Base-by-base conservation (phyloP, 805 yeast species). In the Kodamaea hsintzibuensis region DNA sequence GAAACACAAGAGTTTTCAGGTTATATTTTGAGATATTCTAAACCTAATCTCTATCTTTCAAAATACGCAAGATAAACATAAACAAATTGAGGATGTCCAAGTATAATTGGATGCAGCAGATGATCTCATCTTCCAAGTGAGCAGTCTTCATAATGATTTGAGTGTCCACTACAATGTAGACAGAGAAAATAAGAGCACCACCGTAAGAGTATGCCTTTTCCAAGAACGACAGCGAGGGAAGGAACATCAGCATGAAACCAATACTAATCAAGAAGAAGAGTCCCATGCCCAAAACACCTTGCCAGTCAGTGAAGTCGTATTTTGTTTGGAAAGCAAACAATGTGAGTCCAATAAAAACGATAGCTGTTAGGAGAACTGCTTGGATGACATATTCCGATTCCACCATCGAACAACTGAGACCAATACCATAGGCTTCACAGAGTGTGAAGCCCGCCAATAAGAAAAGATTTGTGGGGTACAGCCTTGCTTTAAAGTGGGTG, bases 1-100 rank as follows among this genome's bases (percentile, higher is more conserved):
- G 35, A 12, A 30, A 5, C 8, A 3, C n/a, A n/a, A n/a, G n/a
- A n/a, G n/a, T n/a, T n/a, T n/a, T n/a, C n/a, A n/a, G n/a, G n/a
- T n/a, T n/a, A n/a, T n/a, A n/a, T n/a, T n/a, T n/a, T n/a, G n/a
- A n/a, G n/a, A n/a, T n/a, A n/a, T n/a, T n/a, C n/a, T n/a, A n/a
- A n/a, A n/a, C 22, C 12, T 17, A 40, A 48, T 55, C 42, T 37
- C 59, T 51, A 49, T 62, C 62, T 18, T 77, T 72, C 60, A 89
- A 71, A 42, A 90, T 79, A 57, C 96, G 77, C 66, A 91, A 78
- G 56, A 91, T 84, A 70, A 82, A 84, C 58, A 91, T 67, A 74
- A 91, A 91, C 71, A 91, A 77, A 71, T 91, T 91, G 70, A 91
- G 76, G 47, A 90, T 82, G 67, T 91, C 97, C 76, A 91, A 78